A percentile compares a stretch with the other conserved stretches of the same genome.
These are phyloP conservation scores for Fusarium sp. DNA, from an alignment of 2,329 filamentous ascomycete genomes.

Conservation along the genomic window DNA sequence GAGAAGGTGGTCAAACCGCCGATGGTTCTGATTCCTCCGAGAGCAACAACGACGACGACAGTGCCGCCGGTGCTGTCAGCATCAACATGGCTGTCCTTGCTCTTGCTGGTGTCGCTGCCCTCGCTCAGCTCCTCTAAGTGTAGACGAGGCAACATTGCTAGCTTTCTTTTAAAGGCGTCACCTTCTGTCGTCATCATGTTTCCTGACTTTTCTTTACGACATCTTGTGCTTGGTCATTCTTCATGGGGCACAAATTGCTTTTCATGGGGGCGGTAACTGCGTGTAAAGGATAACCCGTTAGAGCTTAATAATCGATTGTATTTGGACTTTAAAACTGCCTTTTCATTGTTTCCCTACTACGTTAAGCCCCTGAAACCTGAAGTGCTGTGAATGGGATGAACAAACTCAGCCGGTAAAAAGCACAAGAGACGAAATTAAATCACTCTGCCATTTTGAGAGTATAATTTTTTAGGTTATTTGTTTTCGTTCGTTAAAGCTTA, in stretches of 20 bases:
- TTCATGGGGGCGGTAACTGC: constrained; percentile 45
- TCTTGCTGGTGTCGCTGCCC: constrained; percentile 60
- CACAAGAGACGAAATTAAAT: too few relatives aligned
- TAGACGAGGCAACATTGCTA: constrained; percentile 47
- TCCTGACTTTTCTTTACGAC: constrained; percentile 52
- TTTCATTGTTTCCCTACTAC: not conserved
- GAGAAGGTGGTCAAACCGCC: constrained; percentile 48
- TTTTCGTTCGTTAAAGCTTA: too few relatives aligned
- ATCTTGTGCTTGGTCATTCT: constrained; percentile 52
- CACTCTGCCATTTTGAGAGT: too few relatives aligned
- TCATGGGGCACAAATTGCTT: constrained; percentile 46
- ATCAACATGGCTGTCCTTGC: constrained; percentile 63
- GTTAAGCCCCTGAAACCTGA: not conserved
- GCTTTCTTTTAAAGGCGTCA: constrained; percentile 52
- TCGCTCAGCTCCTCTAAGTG: constrained; percentile 66
- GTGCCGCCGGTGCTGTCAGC: constrained; percentile 59
- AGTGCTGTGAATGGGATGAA: not conserved
- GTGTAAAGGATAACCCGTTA: constrained; percentile 53
- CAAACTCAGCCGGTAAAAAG: not conserved
- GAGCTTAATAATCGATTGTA: constrained; percentile 61
- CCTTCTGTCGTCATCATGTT: constrained; percentile 52
- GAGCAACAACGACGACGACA: constrained; percentile 51
- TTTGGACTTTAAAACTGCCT: constrained; percentile 45
- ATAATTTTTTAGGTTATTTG: too few relatives aligned
- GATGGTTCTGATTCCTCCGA: constrained; percentile 47